Percentiles rank a stretch among this genome's conserved stretches.
These are phyloP conservation scores for Parathielavia hyrcaniae DNA, from an alignment of 495 filamentous ascomycete genomes.

Conservation along the genomic window DNA sequence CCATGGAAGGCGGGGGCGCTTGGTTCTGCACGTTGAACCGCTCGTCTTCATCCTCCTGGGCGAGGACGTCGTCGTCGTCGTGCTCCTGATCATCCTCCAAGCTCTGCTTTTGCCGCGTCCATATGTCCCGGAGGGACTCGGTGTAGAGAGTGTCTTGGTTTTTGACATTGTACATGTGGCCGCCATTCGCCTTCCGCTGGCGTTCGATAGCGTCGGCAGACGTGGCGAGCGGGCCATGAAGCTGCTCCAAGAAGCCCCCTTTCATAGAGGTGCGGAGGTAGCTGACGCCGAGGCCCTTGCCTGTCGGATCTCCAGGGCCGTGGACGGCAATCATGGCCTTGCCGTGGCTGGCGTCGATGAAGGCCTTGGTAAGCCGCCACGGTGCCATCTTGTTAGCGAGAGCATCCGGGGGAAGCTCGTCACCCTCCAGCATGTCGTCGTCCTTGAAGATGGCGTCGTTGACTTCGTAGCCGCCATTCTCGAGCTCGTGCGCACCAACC, in stretches of 20 bases:
- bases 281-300: conserved; percentile 86
- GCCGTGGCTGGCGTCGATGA: conserved; percentile 83
- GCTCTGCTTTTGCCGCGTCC: conserved; percentile 77
- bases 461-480: conserved; percentile 65
- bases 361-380: conserved; percentile 92
- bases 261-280: conserved; percentile 99
- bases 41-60: conserved; percentile 50
- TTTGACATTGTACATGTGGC: conserved; percentile 95
- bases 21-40: conserved; percentile 49
- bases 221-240: conserved; percentile 81
- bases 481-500: conserved; percentile 77
- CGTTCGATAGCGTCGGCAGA: conserved; percentile 60
- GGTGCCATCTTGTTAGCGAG: conserved; percentile 67
- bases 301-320: conserved; percentile 92
- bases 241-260: conserved; percentile 85
- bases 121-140: conserved; percentile 78
- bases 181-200: conserved; percentile 79
- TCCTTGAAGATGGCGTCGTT: conserved; percentile 55
- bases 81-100: conserved; percentile 52
- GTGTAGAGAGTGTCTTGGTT: conserved; percentile 86
- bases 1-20: conserved; percentile 34
- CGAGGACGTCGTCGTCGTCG: conserved; percentile 61
- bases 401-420: conserved; percentile 62
- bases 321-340: conserved; percentile 97
- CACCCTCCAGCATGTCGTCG: conserved; percentile 46